Conservation (phyloP, 2,329 filamentous ascomycete species). For the Daldinia eschscholtzii region DNA sequence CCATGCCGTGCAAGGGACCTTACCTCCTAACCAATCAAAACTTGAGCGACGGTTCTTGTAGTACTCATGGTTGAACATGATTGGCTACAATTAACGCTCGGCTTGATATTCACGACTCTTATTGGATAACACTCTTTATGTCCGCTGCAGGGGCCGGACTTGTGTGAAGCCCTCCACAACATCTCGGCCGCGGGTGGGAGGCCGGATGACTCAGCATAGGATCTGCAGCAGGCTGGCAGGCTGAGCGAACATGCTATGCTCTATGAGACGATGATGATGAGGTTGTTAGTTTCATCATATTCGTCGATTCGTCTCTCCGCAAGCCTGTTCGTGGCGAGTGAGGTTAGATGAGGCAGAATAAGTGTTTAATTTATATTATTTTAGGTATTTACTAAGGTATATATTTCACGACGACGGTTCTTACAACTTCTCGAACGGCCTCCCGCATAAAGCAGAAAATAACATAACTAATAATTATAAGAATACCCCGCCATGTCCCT, state of each 20-base stretch:
- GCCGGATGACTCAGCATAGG: slow-evolving; percentile 4
- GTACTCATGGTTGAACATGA: not conserved
- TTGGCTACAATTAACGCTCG: not conserved
- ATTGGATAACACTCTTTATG: not conserved
- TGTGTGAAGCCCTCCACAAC: slow-evolving; percentile 5
- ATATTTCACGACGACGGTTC: not conserved
- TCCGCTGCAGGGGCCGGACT: not conserved
- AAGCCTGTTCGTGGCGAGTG: not conserved
- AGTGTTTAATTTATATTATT: no score
- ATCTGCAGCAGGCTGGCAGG: slow-evolving; percentile 4
- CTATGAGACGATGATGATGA: slow-evolving; percentile 1
- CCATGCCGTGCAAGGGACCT: not conserved
- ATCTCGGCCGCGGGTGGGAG: not conserved
- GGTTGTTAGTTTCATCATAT: not conserved
- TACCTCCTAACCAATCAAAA: slow-evolving; percentile 3
- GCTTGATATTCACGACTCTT: not conserved
- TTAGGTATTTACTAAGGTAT: not conserved
- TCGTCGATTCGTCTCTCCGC: not conserved
- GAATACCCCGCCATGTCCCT: slow-evolving; percentile 2
- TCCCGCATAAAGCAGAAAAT: not conserved
- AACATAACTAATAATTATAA: not conserved
- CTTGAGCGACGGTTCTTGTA: not conserved
- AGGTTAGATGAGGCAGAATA: not conserved
- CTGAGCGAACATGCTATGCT: not conserved
- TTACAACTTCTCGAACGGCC: not conserved